Base-by-base conservation (phyloP, 2,329 filamentous ascomycete species). In the Hawksworthiomyces lignivorus region DNA sequence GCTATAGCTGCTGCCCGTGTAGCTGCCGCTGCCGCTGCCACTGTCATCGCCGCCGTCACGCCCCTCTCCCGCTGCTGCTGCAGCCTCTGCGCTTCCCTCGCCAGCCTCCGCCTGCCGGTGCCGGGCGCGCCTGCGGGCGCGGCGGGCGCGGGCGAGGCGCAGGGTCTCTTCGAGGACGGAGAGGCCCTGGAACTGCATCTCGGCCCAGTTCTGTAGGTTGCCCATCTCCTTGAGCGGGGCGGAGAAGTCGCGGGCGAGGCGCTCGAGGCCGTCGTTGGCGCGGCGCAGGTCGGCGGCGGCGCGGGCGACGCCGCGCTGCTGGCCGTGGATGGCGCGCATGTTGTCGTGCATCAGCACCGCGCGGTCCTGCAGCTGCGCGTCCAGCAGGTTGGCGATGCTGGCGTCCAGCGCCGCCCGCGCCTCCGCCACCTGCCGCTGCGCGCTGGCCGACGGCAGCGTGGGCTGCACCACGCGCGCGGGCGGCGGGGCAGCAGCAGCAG, bases 131-230 rank as follows among this genome's bases (percentile, higher is more conserved):
- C 41, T 19, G 7, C 41, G 41, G 7, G 26, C 44, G 9, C 33
- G 54, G 7, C 37, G 57, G 36, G 56, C 57, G 37, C 62, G 65
- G 3, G 73, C 77, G 43, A 81, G 56, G 51, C 77, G 62, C 52
- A 83, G 57, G 31, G 78, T 82, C 68, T 83, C 78, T 58, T 80
- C 76, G 7, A 84, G 56, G 33, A 80, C 70, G 42, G 82, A 49
- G 49, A 84, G 79, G 50, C 81, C 76, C 45, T 77, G 61, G 68
- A 82, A 85, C 55, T 90, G 68, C 63, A 88, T 77, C 71, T 92
- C 86, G 18, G 85, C 84, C 85, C 85, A 92, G 60, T 89, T 89
- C 69, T 90, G 84, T 56, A 90, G 75, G 57, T 88, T 81, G 19
- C 85, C 84, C 47, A 88, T 68, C 68, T 88, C 84, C 64, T 88